Evolutionary conservation across 805 yeast species (phyloP).

Genomic region (Aciculoconidium aculeatum): DNA sequence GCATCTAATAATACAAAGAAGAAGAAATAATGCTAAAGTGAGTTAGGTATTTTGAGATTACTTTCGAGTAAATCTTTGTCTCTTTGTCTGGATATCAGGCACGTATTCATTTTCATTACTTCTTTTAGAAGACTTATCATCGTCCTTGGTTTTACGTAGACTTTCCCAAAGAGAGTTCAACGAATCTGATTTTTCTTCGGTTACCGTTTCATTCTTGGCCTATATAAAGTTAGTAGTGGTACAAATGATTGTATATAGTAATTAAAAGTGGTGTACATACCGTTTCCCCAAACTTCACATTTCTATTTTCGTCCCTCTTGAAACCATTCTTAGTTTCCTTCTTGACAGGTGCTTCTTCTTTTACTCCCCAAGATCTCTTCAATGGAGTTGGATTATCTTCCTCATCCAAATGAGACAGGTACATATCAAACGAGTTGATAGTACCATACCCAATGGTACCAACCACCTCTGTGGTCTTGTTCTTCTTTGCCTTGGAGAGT

Average conservation of each 20-base stretch:
- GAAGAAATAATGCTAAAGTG: slow-evolving; percentile 17
- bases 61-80: slow-evolving; percentile 9
- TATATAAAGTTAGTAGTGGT: slow-evolving; percentile 3
- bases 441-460: slow-evolving; percentile 38
- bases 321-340: no score
- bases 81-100: slow-evolving; percentile 11
- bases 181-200: slow-evolving; percentile 8
- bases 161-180: slow-evolving; percentile 6
- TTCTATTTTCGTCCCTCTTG: no score
- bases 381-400: slow-evolving; percentile 6
- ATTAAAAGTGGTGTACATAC: no score
- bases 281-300: no score
- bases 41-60: not conserved
- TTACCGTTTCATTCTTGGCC: slow-evolving; percentile 4
- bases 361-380: slow-evolving; percentile 15
- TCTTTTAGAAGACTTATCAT: no score
- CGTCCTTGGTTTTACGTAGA: slow-evolving; percentile 7
- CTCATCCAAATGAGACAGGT: slow-evolving; percentile 10
- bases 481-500: slow-evolving; percentile 17
- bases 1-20: slow-evolving; percentile 12
- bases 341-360: slow-evolving; percentile 2
- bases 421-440: slow-evolving; percentile 22
- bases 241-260: no score
- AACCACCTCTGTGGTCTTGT: slow-evolving; percentile 16
- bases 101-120: slow-evolving; percentile 10